Percentiles rank a stretch among this genome's conserved stretches.
phyloP scores from a whole-genome alignment of 441 rosid species.

The Eruca vesicaria region DNA sequence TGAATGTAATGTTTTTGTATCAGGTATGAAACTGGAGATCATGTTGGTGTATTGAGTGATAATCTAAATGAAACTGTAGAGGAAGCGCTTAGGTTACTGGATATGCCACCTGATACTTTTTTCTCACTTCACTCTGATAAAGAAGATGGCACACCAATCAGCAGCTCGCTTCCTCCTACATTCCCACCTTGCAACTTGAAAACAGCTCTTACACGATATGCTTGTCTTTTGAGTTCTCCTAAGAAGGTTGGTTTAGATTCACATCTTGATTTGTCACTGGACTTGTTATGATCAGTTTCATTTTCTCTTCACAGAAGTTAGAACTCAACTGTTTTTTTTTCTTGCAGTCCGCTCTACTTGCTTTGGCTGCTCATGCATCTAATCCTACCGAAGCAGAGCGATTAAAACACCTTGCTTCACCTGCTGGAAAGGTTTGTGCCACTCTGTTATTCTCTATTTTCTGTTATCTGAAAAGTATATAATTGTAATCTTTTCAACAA shows the following conservation, averaged over 20 bases:
- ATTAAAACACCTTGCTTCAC: constrained; percentile 83
- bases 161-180: constrained; percentile 79
- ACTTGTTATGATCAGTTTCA: not conserved
- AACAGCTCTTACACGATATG: constrained; percentile 77
- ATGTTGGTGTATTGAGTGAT: constrained; percentile 90
- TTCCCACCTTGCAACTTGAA: constrained; percentile 84
- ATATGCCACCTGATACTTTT: constrained; percentile 80
- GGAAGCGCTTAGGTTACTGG: constrained; percentile 73
- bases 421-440: constrained; percentile 86
- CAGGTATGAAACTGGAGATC: constrained; percentile 99
- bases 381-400: constrained; percentile 90
- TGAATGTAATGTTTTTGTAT: constrained; percentile 12
- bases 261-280: not conserved
- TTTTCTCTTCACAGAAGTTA: not conserved
- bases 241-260: constrained; percentile 69
- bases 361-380: constrained; percentile 94
- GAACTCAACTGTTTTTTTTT: not conserved
- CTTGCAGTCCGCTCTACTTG: constrained; percentile 80
- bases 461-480: constrained; percentile 1
- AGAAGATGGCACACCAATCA: constrained; percentile 86
- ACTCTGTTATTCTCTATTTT: not conserved
- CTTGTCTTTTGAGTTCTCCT: constrained; percentile 89
- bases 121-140: constrained; percentile 84
- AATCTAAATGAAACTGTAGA: constrained; percentile 79
- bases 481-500: constrained; percentile 13